Evolutionary conservation across 2,329 filamentous ascomycete species (phyloP), one percentile per base, ranked within the genome.

Genomic region (Rutstroemia sp.): DNA sequence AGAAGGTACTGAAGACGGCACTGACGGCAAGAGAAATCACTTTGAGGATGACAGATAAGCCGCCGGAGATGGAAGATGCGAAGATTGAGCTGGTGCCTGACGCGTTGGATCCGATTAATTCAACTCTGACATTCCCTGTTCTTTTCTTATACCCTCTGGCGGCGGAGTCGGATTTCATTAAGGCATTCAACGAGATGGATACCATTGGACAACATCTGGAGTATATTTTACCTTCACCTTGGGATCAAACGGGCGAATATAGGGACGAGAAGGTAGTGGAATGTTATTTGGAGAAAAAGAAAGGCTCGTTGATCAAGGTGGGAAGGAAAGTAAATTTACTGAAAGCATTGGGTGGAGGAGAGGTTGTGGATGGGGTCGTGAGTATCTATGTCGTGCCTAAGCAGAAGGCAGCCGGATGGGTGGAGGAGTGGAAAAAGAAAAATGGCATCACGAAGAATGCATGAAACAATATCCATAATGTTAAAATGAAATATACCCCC

Each of bases 61-160:
- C 88, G 38, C 92, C 92, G 0, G 89, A 96, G 67, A 86, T 95
- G 78, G 91, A 95, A 72, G 92, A 96, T 70, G 89, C 90, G 1
- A 73, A 71, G 7, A 77, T 96, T 47, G 73, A 76, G 54, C 81
- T 97, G 5, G 78, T 80, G 9, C 86, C 85, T 2, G 84, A 95
- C 66, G 81, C 87, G 17, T 75, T 88, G 25, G 88, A 94, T 61
- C 82, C 89, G 5, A 51, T 55, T 3, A 78, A 78, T 23, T 91
- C 87, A 62, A 77, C 78, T 0, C 77, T 99, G 1, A 77, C 77
- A 3, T 89, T 96, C 66, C 94, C 94, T 0, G 79, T 87, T 0
- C 78, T 97, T 59, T 74, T 99, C 55, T 76, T 99, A 56, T 99
- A 99, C 70, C 92, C 94, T 5, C 75, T 86, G 61, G 79, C 89